Conservation (phyloP, 179 eudicot species). For the Sideroxylon spinosum region DNA sequence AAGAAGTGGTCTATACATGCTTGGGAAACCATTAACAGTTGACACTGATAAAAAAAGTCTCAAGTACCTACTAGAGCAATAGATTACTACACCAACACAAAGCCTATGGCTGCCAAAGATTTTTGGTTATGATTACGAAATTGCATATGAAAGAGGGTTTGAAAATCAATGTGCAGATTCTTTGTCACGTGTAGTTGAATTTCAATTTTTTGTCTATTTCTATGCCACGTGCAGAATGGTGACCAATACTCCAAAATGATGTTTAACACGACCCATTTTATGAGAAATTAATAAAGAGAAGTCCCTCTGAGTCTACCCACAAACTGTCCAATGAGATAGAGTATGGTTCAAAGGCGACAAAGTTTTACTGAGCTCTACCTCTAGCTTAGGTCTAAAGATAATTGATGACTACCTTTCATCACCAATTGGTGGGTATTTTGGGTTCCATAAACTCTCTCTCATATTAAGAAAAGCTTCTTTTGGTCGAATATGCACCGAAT, state of each 20-base stretch:
- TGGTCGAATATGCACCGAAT: not conserved
- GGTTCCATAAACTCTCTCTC: constrained; percentile 20
- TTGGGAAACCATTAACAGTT: constrained; percentile 14
- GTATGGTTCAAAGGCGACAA: not conserved
- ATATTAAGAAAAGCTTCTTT: constrained; percentile 12
- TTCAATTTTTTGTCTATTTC: not conserved
- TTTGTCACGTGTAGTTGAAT: constrained; percentile 10
- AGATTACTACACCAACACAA: constrained; percentile 16
- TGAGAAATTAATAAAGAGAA: not conserved
- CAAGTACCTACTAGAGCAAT: constrained; percentile 17
- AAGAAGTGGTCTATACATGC: constrained; percentile 10
- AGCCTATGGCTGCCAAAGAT: not conserved
- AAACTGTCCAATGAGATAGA: not conserved
- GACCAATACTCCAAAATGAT: constrained; percentile 11
- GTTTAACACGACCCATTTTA: not conserved
- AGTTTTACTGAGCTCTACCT: not conserved
- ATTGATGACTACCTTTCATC: constrained; percentile 10
- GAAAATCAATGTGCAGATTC: constrained; percentile 17
- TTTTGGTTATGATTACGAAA: constrained; percentile 10
- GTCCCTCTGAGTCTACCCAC: not conserved
- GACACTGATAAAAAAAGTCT: constrained; percentile 8
- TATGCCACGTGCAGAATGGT: constrained; percentile 14
- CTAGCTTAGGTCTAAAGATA: not conserved
- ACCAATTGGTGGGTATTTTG: constrained; percentile 11
- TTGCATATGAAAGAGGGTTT: not conserved